Evolutionary conservation across 129 eudicot genomes (phyloP), one percentile per base, ranked within the genome.

Genomic region (Flaveria bidentis): DNA sequence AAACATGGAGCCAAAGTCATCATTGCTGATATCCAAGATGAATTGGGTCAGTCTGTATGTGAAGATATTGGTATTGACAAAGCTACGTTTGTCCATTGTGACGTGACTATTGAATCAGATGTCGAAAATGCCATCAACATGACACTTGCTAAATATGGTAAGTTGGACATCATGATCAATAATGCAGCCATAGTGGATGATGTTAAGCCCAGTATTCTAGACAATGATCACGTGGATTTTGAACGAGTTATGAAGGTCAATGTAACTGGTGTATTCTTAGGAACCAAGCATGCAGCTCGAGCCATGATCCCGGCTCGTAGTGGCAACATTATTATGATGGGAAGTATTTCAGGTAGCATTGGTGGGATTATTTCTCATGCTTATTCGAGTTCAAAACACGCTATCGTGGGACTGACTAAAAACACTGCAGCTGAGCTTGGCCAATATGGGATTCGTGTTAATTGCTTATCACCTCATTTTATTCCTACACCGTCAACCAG

Each of bases 341-440:
- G 80, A 15, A 83, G 86, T 52, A 12, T 73, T 0, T 72, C 73
- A 4, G 50, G 83, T 0, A 15, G 74, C 4, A n/a, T 74, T 6
- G 76, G 62, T 6, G 83, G 86, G 0, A 33, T 30, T 8, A 13
- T 76, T 3, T 47, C 77, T 1, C 83, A 78, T 47, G 55, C 77
- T 2, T 83, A 83, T 52, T 61, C 83, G 11, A 58, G 70, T 61
- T 83, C 86, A n/a, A 83, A 83, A 25, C 80, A 83, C 2, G 86
- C 77, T 4, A 44, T 83, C 0, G 44, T 83, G 9, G 86, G 86
- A 2, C 76, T 83, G 8, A 60, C 72, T 30, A 83, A 79, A 41
- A 78, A 83, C 28, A 26, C 75, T 66, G 77, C 76, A 4, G 83
- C 62, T 0, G 83, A 78, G 42, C 51, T 83, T 68, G 86, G 86